Evolutionary conservation across 2,329 filamentous ascomycete species (phyloP).

Genomic region (Colletotrichum spinosum): DNA sequence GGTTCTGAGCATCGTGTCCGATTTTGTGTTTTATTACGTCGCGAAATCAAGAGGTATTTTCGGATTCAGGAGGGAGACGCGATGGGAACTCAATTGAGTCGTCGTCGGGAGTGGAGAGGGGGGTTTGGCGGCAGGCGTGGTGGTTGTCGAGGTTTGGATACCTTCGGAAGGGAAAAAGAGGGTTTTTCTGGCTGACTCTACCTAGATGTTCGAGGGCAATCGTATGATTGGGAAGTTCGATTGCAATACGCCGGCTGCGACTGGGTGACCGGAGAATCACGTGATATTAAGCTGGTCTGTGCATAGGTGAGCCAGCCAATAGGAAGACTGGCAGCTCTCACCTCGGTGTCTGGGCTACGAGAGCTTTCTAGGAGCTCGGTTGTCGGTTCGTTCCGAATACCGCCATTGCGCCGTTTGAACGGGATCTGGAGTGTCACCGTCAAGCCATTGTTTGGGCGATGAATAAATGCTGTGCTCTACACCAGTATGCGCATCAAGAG

Average conservation of each 20-base stretch:
- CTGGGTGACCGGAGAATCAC: constrained; percentile 27
- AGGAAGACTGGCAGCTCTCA: constrained; percentile 16
- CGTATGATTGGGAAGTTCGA: constrained; percentile 39
- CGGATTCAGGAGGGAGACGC: constrained; percentile 35
- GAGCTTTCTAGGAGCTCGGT: constrained; percentile 23
- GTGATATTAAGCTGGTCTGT: background rate
- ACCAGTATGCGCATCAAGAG: too few relatives aligned
- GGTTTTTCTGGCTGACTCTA: constrained; percentile 37
- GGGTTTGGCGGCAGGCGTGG: constrained; percentile 8
- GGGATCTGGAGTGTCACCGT: constrained; percentile 3
- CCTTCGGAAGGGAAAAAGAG: constrained; percentile 35
- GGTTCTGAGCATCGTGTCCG: constrained; percentile 65
- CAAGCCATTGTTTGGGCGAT: too few relatives aligned
- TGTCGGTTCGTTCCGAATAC: constrained; percentile 29
- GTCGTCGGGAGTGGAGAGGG: constrained; percentile 26
- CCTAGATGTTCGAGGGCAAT: constrained; percentile 36
- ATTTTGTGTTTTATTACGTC: constrained; percentile 29
- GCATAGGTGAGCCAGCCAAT: constrained; percentile 10
- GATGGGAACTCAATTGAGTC: constrained; percentile 45
- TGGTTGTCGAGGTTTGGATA: constrained; percentile 12
- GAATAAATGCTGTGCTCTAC: too few relatives aligned
- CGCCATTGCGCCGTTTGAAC: constrained; percentile 25
- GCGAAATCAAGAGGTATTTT: constrained; percentile 35
- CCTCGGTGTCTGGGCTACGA: constrained; percentile 27
- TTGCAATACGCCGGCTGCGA: constrained; percentile 37